Base-by-base conservation (phyloP, 176 grass and related monocot species). In the Calamus simplicifolius region DNA sequence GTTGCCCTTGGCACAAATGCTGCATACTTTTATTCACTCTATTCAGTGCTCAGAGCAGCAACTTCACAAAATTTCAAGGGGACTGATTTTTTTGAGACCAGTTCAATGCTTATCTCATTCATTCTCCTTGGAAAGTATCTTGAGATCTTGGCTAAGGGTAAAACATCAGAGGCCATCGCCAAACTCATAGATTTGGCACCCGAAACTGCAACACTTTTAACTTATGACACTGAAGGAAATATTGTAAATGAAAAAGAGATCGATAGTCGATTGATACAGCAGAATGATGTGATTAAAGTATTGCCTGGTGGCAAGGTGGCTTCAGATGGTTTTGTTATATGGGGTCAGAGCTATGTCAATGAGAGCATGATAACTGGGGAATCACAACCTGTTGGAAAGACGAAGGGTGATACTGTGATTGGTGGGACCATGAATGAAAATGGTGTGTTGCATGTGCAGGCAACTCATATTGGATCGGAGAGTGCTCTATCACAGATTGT, bases 361-460 rank as follows among this genome's bases (percentile, higher is more conserved):
- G 92, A 97, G 77, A 97, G 92, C 63, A 91, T 97, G 92, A 85
- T 97, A 58, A 97, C 92, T 1, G 92, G 87, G 49, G 92, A 97
- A 77, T 97, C 87, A 60, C 72, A 27, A n/a, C 81, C 92, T 16
- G 87, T 91, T 38, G 92, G 84, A 61, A 97, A 97, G 84, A 85
- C 79, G 63, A 90, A 85, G 61, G 92, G 84, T 52, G 87, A 97
- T 69, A 69, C 68, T 50, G 87, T 97, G 31, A 97, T 97, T 23
- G 92, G 92, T 52, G 87, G 92, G 6, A 91, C 92, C 15, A 87
- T 97, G 27, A 97, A 91, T 27, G 87, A 97, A 66, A 97, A 97
- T 75, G 92, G 92, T 26, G 87, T 97, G 25, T 70, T 97, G 19
- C 87, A 97, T 88, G 70, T 97, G 28, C 70, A 78, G 58, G 84